These are phyloP conservation scores for Euphorbia lathyris DNA, from an alignment of 345 rosid species.

Conservation along the genomic window DNA sequence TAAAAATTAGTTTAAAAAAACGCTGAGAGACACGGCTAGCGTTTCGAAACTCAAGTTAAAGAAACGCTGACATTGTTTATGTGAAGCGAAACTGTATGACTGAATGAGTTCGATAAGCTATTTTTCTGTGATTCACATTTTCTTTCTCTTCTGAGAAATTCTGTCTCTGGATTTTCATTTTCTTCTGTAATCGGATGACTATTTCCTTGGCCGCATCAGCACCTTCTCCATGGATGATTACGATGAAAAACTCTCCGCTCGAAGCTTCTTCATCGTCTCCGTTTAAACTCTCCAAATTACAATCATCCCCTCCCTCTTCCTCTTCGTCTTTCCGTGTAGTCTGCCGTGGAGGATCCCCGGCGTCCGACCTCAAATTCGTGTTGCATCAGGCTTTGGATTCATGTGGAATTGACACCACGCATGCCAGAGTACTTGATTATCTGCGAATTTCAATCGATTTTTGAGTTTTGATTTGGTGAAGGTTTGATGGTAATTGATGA, in stretches of 20 bases:
- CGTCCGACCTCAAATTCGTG: not conserved
- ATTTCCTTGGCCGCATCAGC: not conserved
- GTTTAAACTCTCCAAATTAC: not conserved
- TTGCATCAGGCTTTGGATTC: not conserved
- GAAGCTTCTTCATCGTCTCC: not conserved
- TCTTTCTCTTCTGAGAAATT: too few relatives aligned
- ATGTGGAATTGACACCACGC: slow-evolving; percentile 3
- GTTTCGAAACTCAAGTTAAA: too few relatives aligned
- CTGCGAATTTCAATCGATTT: not conserved
- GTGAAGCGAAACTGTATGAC: too few relatives aligned
- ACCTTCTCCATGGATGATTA: not conserved
- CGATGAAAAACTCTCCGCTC: not conserved
- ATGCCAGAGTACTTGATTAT: not conserved
- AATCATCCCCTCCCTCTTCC: not conserved
- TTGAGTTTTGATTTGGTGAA: not conserved
- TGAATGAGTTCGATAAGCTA: too few relatives aligned
- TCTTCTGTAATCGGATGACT: too few relatives aligned
- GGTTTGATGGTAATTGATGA: not conserved
- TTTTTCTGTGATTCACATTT: too few relatives aligned
- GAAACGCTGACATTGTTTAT: too few relatives aligned
- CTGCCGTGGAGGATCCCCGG: not conserved
- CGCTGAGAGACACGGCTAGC: too few relatives aligned
- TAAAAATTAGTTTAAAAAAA: too few relatives aligned
- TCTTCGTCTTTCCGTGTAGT: not conserved
- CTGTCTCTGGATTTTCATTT: too few relatives aligned